Base-by-base conservation (phyloP, 1,284 basidiomycete genomes). In the Wolfiporia cocos region DNA sequence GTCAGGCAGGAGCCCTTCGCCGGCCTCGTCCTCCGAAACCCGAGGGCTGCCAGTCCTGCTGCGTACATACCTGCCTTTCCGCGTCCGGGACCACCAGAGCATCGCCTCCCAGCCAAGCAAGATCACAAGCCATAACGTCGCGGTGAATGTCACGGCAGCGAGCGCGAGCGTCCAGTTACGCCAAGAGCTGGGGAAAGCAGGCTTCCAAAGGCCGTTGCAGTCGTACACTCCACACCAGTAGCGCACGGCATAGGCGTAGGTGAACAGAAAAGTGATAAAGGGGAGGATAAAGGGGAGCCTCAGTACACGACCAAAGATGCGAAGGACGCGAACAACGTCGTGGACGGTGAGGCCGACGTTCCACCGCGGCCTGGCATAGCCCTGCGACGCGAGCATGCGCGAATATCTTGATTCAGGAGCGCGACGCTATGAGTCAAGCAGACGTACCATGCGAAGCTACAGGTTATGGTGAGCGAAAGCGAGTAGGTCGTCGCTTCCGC, bases 81-180 rank as follows among this genome's bases (percentile, higher is more conserved):
- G 28, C 23, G 40, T 30, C 29, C 34, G 28, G 17, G 32, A 20
- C 14, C 37, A 29, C 32, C 46, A 40, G 26, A 34, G 12, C 6
- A 49, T 24, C n/a, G 26, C 24, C 32, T 34, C 7, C 6, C 38
- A 36, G 4, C 41, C 37, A 18, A 51, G 28, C 26, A 55, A 39
- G 48, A 49, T 52, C 5, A 46, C 20, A 31, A 55, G 42, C 38
- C 53, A 52, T 5, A 50, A 5, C 15, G 38, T 41, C 1, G 55
- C 49, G 42, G 52, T 54, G 34, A 50, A 18, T 12, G 53, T 52
- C 20, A 51, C 35, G 17, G 49, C 35, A 21, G 26, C 24, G 33
- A 58, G 50, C 31, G 47, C 31, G n/a, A 54, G 41, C 24, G 55
- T 44, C 49, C 49, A 55, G 9, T 40, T 29, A 17, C 48, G 48